Percentiles rank a stretch among this genome's conserved stretches.
phyloP scores from a whole-genome alignment of 345 rosid genomes.

The Raphanus sativus region DNA sequence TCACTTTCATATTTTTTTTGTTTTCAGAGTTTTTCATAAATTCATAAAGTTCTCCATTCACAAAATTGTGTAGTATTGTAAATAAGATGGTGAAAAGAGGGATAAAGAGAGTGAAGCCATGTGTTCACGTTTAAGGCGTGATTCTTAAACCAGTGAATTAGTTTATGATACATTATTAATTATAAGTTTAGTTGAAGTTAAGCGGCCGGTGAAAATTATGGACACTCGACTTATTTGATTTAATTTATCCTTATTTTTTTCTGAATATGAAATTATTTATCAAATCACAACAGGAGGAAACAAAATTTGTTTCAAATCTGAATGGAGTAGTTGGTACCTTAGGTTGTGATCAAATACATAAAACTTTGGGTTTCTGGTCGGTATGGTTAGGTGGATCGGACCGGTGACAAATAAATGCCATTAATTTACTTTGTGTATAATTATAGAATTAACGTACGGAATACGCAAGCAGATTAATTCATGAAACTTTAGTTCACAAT shows the following conservation, averaged over 20 bases:
- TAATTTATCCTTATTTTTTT: neutral
- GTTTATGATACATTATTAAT: neutral
- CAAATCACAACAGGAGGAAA: slow-evolving; percentile 11
- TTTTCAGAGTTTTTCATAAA: slow-evolving; percentile 3
- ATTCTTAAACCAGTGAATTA: slow-evolving; percentile 7
- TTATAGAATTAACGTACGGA: slow-evolving; percentile 5
- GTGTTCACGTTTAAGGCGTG: slow-evolving; percentile 37
- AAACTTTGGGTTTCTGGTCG: neutral
- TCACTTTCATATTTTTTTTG: slow-evolving; percentile 21
- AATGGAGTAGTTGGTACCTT: slow-evolving; percentile 1
- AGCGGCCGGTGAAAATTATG: neutral
- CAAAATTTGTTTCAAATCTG: slow-evolving; percentile 6
- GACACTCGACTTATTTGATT: neutral
- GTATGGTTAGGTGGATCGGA: slow-evolving; percentile 26
- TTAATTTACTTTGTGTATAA: neutral
- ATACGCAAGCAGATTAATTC: slow-evolving; percentile 9
- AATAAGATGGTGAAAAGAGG: slow-evolving; percentile 11
- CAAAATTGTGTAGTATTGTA: neutral
- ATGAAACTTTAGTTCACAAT: neutral
- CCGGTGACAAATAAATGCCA: slow-evolving; percentile 12
- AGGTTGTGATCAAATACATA: neutral
- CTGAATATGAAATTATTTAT: neutral
- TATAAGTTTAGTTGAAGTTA: neutral
- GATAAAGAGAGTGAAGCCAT: slow-evolving; percentile 23
- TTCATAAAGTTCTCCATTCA: neutral